Evolutionary conservation across 2,329 filamentous ascomycete genomes (phyloP).

Genomic region (Penicillium sp.): DNA sequence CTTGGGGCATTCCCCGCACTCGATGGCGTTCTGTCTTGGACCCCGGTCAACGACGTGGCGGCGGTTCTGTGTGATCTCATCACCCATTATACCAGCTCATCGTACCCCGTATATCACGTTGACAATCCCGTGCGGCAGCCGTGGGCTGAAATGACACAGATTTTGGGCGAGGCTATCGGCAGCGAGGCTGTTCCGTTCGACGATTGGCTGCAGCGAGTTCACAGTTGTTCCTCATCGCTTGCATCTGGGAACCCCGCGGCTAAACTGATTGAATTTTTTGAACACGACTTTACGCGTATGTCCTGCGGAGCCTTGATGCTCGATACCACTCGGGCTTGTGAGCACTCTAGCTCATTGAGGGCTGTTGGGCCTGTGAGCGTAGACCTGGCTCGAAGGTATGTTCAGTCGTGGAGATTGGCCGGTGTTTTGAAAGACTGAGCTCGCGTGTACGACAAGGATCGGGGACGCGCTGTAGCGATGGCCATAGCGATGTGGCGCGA

Average conservation of each 20-base stretch:
- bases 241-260: not conserved
- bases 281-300: not conserved
- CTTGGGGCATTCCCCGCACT: not conserved
- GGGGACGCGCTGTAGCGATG: too few relatives aligned
- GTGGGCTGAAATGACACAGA: not conserved
- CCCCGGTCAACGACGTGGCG: not conserved
- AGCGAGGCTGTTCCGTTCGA: not conserved
- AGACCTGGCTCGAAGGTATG: not conserved
- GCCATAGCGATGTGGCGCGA: too few relatives aligned
- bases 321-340: not conserved
- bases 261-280: not conserved
- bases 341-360: not conserved
- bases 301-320: not conserved
- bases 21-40: not conserved
- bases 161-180: not conserved
- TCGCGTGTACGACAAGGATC: not conserved
- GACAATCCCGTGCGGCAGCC: slow-evolving; percentile 2
- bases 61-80: not conserved
- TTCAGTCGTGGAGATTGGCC: not conserved
- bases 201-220: not conserved
- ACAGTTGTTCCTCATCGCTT: not conserved
- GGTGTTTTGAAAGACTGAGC: not conserved
- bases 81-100: not conserved
- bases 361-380: not conserved
- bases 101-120: not conserved